Conservation (phyloP, 2,329 filamentous ascomycete genomes). For the Botrytis aclada region DNA sequence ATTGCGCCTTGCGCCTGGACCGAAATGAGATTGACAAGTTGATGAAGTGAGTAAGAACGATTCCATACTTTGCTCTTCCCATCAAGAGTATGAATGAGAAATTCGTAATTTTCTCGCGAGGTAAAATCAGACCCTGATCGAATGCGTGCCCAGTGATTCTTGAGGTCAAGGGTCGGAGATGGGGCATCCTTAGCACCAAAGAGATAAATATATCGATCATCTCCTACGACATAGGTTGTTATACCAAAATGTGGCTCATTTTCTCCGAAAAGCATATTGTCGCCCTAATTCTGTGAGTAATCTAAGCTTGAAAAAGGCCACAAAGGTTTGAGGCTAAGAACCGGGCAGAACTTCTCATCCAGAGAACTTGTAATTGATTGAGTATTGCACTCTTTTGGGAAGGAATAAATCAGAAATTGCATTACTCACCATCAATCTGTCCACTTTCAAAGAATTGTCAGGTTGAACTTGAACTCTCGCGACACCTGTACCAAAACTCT, state of each 20-base stretch:
- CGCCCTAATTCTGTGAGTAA: background rate
- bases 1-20: slow-evolving; percentile 13
- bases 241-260: slow-evolving; percentile 11
- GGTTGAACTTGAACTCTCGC: slow-evolving; percentile 1
- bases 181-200: slow-evolving; percentile 8
- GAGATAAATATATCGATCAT: slow-evolving; percentile 6
- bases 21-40: background rate
- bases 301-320: background rate
- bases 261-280: background rate
- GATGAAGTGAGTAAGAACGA: slow-evolving; percentile 6
- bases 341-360: background rate
- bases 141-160: slow-evolving; percentile 9
- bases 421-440: slow-evolving; percentile 5
- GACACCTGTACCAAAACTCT: slow-evolving; percentile 1
- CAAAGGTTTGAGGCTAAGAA: background rate
- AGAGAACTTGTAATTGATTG: background rate
- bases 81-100: slow-evolving; percentile 7
- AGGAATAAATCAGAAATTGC: too few relatives aligned
- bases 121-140: background rate
- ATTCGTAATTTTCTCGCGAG: slow-evolving; percentile 8
- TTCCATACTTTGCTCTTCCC: slow-evolving; percentile 8
- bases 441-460: slow-evolving; percentile 1
- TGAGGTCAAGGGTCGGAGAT: slow-evolving; percentile 5
- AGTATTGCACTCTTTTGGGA: accelerated
- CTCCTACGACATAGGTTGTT: background rate